Conservation (phyloP, 2,329 filamentous ascomycete species). For the Geosmithia putterillii region DNA sequence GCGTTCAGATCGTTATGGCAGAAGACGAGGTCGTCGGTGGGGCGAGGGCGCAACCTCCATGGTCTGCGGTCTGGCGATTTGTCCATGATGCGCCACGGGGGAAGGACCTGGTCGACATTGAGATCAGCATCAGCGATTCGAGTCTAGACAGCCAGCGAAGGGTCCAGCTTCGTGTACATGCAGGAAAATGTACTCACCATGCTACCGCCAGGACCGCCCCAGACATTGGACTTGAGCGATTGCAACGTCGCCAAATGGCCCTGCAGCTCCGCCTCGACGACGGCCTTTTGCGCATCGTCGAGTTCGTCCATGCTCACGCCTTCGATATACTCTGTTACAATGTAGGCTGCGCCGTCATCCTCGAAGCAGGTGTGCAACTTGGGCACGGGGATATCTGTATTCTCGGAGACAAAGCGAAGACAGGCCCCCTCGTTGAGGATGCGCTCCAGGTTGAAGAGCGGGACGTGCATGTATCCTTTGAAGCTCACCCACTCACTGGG, state of each 20-base stretch:
- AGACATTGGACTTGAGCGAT: constrained; percentile 10
- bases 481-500: constrained; percentile 14
- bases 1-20: constrained; percentile 11
- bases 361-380: constrained; percentile 13
- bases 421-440: constrained; percentile 16
- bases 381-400: constrained; percentile 16
- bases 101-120: constrained; percentile 13
- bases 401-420: constrained; percentile 9
- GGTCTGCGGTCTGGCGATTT: no score
- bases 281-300: constrained; percentile 5
- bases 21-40: constrained; percentile 9
- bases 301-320: constrained; percentile 16
- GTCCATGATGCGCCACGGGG: no score
- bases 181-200: no score
- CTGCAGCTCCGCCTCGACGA: constrained; percentile 13
- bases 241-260: constrained; percentile 12
- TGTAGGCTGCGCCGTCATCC: constrained; percentile 16
- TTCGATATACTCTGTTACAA: constrained; percentile 15
- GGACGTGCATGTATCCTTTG: constrained; percentile 14
- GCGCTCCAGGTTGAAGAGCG: constrained; percentile 13
- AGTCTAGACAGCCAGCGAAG: no score
- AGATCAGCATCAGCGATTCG: no score
- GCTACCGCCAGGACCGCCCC: constrained; percentile 16
- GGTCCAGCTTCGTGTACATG: no score
- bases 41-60: no score